These are phyloP conservation scores for Microbotryum silenes-acaulis DNA, from an alignment of 1,284 basidiomycete species.

Conservation along the genomic window DNA sequence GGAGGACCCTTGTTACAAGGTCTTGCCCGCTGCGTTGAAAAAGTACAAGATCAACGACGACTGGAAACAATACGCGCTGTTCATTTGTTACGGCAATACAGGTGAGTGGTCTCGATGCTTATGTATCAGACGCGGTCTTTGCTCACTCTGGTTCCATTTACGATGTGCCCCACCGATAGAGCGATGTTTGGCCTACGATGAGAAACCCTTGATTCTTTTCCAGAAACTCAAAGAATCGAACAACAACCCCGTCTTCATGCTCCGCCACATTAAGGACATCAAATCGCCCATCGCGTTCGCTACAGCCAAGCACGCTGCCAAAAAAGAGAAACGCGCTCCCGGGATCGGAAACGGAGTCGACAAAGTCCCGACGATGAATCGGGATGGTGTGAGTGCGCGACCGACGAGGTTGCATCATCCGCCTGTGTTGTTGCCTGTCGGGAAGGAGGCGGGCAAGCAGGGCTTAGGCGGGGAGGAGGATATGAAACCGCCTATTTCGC, in stretches of 20 bases:
- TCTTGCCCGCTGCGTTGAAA: slow-evolving; percentile 91
- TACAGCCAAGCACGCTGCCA: slow-evolving; percentile 81
- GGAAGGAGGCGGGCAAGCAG: slow-evolving; percentile 17
- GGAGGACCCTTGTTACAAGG: slow-evolving; percentile 97
- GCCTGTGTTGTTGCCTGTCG: slow-evolving; percentile 38
- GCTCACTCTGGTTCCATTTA: neutral
- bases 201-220: slow-evolving; percentile 92
- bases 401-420: slow-evolving; percentile 39
- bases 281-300: slow-evolving; percentile 92
- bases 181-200: slow-evolving; percentile 92
- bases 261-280: slow-evolving; percentile 96
- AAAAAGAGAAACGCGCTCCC: slow-evolving; percentile 39
- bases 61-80: slow-evolving; percentile 98
- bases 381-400: slow-evolving; percentile 12
- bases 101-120: slow-evolving; percentile 48
- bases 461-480: slow-evolving; percentile 6
- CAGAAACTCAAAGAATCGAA: slow-evolving; percentile 95
- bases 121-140: too few relatives aligned
- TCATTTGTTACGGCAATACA: slow-evolving; percentile 90
- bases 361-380: neutral
- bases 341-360: slow-evolving; percentile 27
- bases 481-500: slow-evolving; percentile 26
- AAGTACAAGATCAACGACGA: slow-evolving; percentile 99
- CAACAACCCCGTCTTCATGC: slow-evolving; percentile 97
- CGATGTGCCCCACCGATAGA: slow-evolving; percentile 47